phyloP scores from a whole-genome alignment of 1,139 yeast genomes.

The Candida glucosophila region DNA sequence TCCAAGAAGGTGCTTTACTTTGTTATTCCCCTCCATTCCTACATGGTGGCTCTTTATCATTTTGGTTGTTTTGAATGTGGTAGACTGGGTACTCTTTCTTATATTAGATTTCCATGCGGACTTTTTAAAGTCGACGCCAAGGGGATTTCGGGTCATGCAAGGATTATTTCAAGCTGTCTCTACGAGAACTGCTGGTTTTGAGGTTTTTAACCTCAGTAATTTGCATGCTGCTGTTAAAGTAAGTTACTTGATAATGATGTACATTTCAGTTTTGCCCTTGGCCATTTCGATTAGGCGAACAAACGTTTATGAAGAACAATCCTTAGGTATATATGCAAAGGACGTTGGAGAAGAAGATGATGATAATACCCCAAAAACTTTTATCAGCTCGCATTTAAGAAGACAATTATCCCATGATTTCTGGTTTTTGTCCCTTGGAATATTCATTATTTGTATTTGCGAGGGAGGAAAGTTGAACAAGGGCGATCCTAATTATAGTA shows the following conservation, averaged over 20 bases:
- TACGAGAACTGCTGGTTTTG: conserved; percentile 90
- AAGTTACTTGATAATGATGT: conserved; percentile 94
- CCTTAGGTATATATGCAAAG: conserved; percentile 71
- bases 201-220: conserved; percentile 56
- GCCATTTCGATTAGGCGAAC: conserved; percentile 96
- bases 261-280: conserved; percentile 88
- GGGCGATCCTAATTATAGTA: conserved; percentile 43
- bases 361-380: conserved; percentile 43
- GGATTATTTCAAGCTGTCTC: conserved; percentile 89
- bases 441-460: conserved; percentile 78
- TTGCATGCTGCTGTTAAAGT: conserved; percentile 91
- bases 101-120: conserved; percentile 59
- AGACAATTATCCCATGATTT: conserved; percentile 89
- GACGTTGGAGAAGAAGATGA: conserved; percentile 20
- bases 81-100: conserved; percentile 74
- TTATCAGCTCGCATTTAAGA: conserved; percentile 81
- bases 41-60: conserved; percentile 91
- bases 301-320: conserved; percentile 94
- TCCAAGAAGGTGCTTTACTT: conserved; percentile 93
- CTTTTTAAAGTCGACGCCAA: conserved; percentile 41
- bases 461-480: conserved; percentile 59
- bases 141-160: conserved; percentile 63
- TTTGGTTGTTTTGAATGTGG: conserved; percentile 58
- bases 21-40: conserved; percentile 83
- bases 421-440: conserved; percentile 86